Evolutionary conservation across 768 basidiomycete species (phyloP), one percentile per base, ranked within the genome.

Genomic region (Mrakia frigida): DNA sequence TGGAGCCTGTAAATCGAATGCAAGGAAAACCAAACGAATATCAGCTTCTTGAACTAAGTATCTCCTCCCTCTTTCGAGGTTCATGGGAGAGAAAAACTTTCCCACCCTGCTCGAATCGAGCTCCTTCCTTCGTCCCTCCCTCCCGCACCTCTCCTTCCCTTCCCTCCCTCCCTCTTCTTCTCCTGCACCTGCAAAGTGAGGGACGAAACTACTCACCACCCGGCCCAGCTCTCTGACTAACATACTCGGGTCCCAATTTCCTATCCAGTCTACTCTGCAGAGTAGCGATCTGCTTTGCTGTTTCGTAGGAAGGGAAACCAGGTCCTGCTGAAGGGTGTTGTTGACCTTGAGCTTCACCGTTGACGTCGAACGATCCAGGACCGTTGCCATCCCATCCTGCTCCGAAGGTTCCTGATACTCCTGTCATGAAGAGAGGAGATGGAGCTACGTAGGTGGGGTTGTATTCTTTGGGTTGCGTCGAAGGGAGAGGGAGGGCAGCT

Each of bases 221-320:
- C 2, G 92, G 93, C 6, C 96, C 95, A 10, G 92, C 90, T 23
- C 97, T 87, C 79, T 91, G 90, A 3, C 92, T 93, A 74, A 99
- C 88, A 81, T 88, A 97, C 84, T 98, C 97, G 1, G 97, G 97
- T 3, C 97, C 97, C 28, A 99, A 89, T 80, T 91, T 92, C 84
- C 90, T 90, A 81, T 91, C 87, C 41, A 99, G 86, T 82, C 93
- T 92, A 18, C 87, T 89, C 81, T 96, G 93, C 2, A 97, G 85
- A 0, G 86, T 82, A 7, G 89, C 90, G 60, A 93, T 88, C 80
- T 88, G 89, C 73, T 86, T 85, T 2, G 89, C 87, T 0, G 89
- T 89, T 65, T 88, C 77, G 39, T 53, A 73, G 16, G 73, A 69
- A 3, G 77, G 77, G 14, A 16, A 16, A n/a, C n/a, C n/a, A n/a